phyloP scores from a whole-genome alignment of 2,329 filamentous ascomycete species.

The Ophiostoma perfectum region DNA sequence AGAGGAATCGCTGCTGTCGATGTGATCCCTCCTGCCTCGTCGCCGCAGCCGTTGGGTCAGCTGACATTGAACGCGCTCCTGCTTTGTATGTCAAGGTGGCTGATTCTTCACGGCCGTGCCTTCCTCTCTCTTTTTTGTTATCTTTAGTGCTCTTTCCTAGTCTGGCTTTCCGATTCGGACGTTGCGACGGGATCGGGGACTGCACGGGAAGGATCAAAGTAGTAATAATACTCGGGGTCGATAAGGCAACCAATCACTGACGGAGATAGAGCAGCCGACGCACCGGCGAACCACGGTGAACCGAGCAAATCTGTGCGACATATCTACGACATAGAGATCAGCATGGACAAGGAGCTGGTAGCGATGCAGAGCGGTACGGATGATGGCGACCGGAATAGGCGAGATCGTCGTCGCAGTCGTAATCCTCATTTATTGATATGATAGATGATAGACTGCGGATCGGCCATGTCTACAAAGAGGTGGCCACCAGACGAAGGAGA shows the following conservation, averaged over 20 bases:
- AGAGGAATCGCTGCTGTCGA: neutral
- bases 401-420: neutral
- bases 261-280: neutral
- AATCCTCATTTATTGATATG: neutral
- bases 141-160: neutral
- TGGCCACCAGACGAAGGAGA: neutral
- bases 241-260: constrained; percentile 7
- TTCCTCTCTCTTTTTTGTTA: no score
- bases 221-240: neutral
- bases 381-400: neutral
- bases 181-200: neutral
- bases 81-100: neutral
- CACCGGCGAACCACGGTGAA: neutral
- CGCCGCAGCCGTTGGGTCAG: neutral
- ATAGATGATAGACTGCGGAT: neutral
- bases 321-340: no score
- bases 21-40: neutral
- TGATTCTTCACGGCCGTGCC: no score
- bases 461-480: no score
- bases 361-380: neutral
- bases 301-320: neutral
- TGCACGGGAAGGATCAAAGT: neutral
- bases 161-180: neutral
- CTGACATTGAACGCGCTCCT: neutral
- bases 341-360: neutral